A percentile compares a stretch with the other conserved stretches of the same genome.
Evolutionary conservation across 1,139 yeast genomes (phyloP).

Genomic region (Hyphopichia burtonii): DNA sequence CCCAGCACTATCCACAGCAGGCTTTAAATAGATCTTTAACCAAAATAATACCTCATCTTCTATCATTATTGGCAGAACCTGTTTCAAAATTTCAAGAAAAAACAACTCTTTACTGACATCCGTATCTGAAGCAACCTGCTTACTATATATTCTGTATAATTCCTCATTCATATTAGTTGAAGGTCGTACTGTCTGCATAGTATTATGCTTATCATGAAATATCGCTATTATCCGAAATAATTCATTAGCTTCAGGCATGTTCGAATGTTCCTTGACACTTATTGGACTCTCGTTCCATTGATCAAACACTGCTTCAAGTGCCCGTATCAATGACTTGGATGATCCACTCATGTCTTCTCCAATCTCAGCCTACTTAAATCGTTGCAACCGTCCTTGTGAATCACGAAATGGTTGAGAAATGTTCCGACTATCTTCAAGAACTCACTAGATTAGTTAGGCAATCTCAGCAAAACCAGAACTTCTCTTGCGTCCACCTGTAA

Average conservation of each 20-base stretch:
- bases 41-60: constrained; percentile 46
- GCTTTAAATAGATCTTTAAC: constrained; percentile 51
- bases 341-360: constrained; percentile 30
- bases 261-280: not conserved
- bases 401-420: too few species aligned
- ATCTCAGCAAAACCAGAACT: too few species aligned
- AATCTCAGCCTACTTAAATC: not conserved
- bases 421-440: too few species aligned
- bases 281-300: constrained; percentile 22
- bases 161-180: constrained; percentile 49
- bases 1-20: constrained; percentile 66
- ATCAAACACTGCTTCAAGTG: constrained; percentile 27
- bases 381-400: not conserved
- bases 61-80: constrained; percentile 38
- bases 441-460: too few species aligned
- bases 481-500: too few species aligned
- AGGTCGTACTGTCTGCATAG: constrained; percentile 32
- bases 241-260: constrained; percentile 10
- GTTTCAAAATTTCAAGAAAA: constrained; percentile 47
- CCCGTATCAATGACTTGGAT: constrained; percentile 32
- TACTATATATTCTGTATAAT: constrained; percentile 42
- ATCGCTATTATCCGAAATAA: constrained; percentile 17
- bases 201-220: constrained; percentile 40
- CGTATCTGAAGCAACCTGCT: constrained; percentile 31
- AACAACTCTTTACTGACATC: constrained; percentile 35